These are phyloP conservation scores for Coffea humblotiana DNA, from an alignment of 305 asterid species.

Conservation along the genomic window DNA sequence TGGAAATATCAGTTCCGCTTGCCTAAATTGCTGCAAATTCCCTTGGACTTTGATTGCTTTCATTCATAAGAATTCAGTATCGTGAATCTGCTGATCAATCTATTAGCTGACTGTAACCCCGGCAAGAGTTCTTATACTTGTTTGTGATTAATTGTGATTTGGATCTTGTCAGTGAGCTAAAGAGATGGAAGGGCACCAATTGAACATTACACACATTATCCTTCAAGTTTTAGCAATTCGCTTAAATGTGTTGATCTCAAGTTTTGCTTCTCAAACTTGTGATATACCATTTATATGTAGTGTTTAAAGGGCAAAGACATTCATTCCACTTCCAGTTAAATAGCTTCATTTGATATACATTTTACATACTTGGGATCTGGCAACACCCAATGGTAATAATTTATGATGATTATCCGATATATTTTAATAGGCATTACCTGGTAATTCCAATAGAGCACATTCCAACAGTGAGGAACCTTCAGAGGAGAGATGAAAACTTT, in stretches of 20 bases:
- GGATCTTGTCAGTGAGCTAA: not conserved
- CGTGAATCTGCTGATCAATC: not conserved
- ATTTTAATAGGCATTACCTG: slow-evolving; percentile 70
- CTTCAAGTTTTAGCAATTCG: not conserved
- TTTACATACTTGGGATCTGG: not conserved
- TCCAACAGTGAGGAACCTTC: slow-evolving; percentile 65
- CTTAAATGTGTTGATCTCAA: not conserved
- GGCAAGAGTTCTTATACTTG: not conserved
- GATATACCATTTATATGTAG: not conserved
- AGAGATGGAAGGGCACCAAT: not conserved
- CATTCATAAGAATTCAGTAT: not conserved
- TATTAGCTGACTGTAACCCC: not conserved
- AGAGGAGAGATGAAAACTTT: slow-evolving; percentile 49
- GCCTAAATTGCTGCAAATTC: not conserved
- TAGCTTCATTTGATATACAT: not conserved
- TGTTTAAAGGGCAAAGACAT: not conserved
- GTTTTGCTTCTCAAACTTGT: not conserved
- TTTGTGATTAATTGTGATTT: not conserved
- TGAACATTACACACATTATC: not conserved
- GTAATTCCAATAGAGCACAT: slow-evolving; percentile 75
- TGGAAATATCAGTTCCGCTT: not conserved
- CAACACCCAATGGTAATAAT: not conserved
- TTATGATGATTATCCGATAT: slow-evolving; percentile 16
- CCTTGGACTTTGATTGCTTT: not conserved
- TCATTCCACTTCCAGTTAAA: not conserved